phyloP scores from a whole-genome alignment of 2,329 filamentous ascomycete species.

The Coniella vitis region DNA sequence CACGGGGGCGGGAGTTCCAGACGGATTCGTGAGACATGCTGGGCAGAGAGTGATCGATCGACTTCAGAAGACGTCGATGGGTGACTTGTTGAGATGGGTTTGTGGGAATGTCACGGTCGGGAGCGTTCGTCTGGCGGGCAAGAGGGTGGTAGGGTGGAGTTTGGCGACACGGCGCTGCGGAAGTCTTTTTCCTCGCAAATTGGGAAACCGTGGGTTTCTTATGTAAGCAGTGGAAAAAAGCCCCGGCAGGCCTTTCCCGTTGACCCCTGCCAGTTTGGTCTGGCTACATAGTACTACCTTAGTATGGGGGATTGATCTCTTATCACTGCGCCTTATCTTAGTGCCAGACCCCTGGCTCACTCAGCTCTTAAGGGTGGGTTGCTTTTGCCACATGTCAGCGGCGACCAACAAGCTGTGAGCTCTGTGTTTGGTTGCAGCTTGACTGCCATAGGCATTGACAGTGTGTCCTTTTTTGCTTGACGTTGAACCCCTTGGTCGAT shows the following conservation, averaged over 20 bases:
- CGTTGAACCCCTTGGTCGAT: slow-evolving; percentile 19
- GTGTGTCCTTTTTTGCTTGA: slow-evolving; percentile 13
- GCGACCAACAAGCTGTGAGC: slow-evolving; percentile 1
- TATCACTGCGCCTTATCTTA: slow-evolving; percentile 9
- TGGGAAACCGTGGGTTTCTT: slow-evolving; percentile 17
- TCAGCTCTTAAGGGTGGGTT: not conserved
- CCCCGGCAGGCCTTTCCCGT: not conserved
- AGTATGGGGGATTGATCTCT: not conserved
- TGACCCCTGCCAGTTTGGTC: not conserved
- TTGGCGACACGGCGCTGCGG: slow-evolving; percentile 16
- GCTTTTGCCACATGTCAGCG: slow-evolving; percentile 3
- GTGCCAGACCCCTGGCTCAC: not conserved
- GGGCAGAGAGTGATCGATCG: slow-evolving; percentile 25
- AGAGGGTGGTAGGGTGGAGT: slow-evolving; percentile 10
- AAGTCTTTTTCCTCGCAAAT: slow-evolving; percentile 19
- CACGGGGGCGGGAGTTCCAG: slow-evolving; percentile 98
- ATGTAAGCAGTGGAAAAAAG: slow-evolving; percentile 1
- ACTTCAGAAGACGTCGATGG: slow-evolving; percentile 20
- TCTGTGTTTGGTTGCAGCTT: slow-evolving; percentile 1
- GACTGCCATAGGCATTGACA: slow-evolving; percentile 1
- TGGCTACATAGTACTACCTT: too few relatives aligned
- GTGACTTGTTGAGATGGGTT: slow-evolving; percentile 13
- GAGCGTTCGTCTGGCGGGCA: slow-evolving; percentile 13
- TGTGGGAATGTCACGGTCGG: slow-evolving; percentile 10
- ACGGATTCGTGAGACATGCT: slow-evolving; percentile 80